Evolutionary conservation across 139 green algal species (phyloP), one percentile per base, ranked within the genome.

Genomic region (Haematococcus lacustris): DNA sequence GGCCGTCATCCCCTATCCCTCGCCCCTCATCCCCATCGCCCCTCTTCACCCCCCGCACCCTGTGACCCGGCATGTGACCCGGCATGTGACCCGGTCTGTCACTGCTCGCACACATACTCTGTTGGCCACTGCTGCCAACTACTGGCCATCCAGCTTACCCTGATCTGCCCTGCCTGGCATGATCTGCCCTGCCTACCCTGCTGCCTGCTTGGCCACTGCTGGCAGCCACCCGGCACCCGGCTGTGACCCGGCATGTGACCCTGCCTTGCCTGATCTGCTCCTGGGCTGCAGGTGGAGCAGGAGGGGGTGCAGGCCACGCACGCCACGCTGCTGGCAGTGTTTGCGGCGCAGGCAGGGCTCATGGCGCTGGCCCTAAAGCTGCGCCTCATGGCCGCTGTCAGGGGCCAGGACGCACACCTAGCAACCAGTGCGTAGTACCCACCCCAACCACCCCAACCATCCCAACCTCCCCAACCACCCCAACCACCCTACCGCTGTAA

Each of bases 331-430:
- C 59, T 96, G 59, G 89, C 87, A 30, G 79, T 95, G 7, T 93
- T 88, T 76, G 89, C 89, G 2, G 84, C 88, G 3, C 77, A 97
- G 51, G 86, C 91, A 3, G 76, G 96, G 62, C 78, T 97, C 40
- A 81, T 98, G 53, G 92, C 94, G 0, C 91, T 98, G 51, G 83
- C 86, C 33, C 76, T 97, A 0, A 98, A 98, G 88, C 85, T 98
- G 37, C 88, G 87, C 51, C 41, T 96, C 68, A 73, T 74, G 23
- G 71, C 75, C 1, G 84, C 83, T 26, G 75, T 87, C 30, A 71
- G 73, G 17, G 51, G 53, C 26, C 63, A 66, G 23, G 71, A 84
- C 63, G 75, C 57, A n/a, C 64, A 41, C 26, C 53, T 69, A 1
- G 57, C 53, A 71, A 3, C 21, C 30, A 39, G 30, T 59, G 33